These are phyloP conservation scores for Hypoxylon sp. DNA, from an alignment of 2,329 filamentous ascomycete genomes.

Conservation along the genomic window DNA sequence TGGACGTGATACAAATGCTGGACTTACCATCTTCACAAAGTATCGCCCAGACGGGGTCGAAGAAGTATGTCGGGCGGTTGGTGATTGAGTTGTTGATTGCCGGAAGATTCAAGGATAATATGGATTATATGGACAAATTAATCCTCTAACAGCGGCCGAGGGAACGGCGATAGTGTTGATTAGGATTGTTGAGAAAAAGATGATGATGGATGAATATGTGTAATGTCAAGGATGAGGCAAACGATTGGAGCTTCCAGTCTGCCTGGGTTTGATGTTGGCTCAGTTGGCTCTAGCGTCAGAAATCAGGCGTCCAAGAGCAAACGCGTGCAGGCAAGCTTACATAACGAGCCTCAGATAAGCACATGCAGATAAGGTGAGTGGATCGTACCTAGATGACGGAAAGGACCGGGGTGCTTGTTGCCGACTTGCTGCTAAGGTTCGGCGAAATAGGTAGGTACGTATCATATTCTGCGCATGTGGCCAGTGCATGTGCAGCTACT, in stretches of 20 bases:
- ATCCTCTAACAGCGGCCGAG: background rate
- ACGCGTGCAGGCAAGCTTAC: slow-evolving; percentile 43
- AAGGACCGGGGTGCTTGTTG: slow-evolving; percentile 25
- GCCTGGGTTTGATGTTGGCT: background rate
- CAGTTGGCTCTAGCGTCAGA: slow-evolving; percentile 17
- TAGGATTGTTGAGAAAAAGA: slow-evolving; percentile 19
- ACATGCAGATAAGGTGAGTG: background rate
- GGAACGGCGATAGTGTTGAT: slow-evolving; percentile 6
- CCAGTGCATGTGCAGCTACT: slow-evolving; percentile 39
- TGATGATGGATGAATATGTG: slow-evolving; percentile 4
- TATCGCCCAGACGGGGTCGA: slow-evolving; percentile 37
- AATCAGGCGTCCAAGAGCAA: slow-evolving; percentile 43
- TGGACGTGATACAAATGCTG: background rate
- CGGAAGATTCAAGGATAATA: slow-evolving; percentile 9
- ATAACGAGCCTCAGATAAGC: background rate
- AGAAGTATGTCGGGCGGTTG: slow-evolving; percentile 5
- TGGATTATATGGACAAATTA: background rate
- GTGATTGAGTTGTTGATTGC: background rate
- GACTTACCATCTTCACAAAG: slow-evolving; percentile 51
- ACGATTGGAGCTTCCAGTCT: slow-evolving; percentile 31
- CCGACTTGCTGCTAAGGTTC: slow-evolving; percentile 1
- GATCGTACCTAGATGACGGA: slow-evolving; percentile 13
- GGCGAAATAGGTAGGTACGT: slow-evolving; percentile 24
- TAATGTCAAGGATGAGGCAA: slow-evolving; percentile 14
- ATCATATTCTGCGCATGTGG: slow-evolving; percentile 34